phyloP scores from a whole-genome alignment of 768 basidiomycete genomes.

The Lactarius deliciosus region DNA sequence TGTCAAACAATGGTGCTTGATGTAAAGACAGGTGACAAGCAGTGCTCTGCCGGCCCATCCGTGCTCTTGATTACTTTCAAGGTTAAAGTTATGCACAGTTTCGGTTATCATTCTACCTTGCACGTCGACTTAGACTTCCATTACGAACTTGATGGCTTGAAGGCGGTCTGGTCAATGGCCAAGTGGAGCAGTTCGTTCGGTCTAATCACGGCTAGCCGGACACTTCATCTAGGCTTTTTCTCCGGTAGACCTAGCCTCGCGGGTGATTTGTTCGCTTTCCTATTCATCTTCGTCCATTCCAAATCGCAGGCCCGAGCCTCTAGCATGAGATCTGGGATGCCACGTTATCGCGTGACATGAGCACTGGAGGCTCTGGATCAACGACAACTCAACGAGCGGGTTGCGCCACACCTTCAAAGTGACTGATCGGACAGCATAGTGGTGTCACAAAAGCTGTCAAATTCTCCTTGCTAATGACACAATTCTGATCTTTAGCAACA shows the following conservation, averaged over 20 bases:
- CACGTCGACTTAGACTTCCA: background rate
- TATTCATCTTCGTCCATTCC: background rate
- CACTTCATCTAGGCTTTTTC: background rate
- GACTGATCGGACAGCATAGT: background rate
- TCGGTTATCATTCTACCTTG: constrained; percentile 6
- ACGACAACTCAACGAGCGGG: background rate
- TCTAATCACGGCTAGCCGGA: background rate
- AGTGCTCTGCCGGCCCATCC: background rate
- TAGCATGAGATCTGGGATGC: background rate
- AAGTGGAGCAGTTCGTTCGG: background rate
- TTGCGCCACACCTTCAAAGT: background rate
- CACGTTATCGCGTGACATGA: constrained; percentile 3
- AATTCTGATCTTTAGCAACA: constrained; percentile 4
- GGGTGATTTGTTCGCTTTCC: background rate
- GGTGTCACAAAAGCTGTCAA: background rate
- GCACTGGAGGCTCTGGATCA: background rate
- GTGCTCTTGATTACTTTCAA: constrained; percentile 4
- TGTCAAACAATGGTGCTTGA: constrained; percentile 4
- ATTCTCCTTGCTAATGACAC: background rate
- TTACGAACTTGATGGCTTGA: constrained; percentile 1
- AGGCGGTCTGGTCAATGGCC: background rate
- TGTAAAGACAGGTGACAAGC: background rate
- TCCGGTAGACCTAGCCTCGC: background rate
- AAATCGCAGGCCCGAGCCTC: background rate
- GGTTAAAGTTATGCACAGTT: background rate